Conservation (phyloP, 139 green algal genomes). For the Yamagishiella unicocca region DNA sequence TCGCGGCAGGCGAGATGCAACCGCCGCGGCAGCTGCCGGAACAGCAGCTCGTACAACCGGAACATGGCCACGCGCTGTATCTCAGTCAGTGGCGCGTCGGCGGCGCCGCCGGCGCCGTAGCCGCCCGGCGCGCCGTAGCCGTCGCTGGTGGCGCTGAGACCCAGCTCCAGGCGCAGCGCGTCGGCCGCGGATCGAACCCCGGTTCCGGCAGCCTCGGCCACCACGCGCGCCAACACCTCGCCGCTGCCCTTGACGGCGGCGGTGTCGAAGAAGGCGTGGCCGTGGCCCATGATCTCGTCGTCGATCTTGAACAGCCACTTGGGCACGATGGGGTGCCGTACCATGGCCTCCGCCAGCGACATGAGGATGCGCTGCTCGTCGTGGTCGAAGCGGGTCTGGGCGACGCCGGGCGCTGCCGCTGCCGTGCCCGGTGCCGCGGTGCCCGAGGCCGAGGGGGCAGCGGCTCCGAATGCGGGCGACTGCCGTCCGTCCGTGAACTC, state of each 20-base stretch:
- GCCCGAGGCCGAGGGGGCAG: background rate
- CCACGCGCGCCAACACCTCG: conserved; percentile 52
- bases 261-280: conserved; percentile 67
- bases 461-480: background rate
- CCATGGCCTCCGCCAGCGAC: conserved; percentile 50
- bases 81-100: conserved; percentile 45
- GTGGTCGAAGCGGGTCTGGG: conserved; percentile 27
- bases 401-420: background rate
- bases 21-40: conserved; percentile 52
- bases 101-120: background rate
- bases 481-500: background rate
- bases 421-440: background rate
- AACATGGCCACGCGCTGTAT: conserved; percentile 51
- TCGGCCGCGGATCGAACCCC: background rate
- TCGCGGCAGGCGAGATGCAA: conserved; percentile 42
- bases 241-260: conserved; percentile 46
- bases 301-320: conserved; percentile 78
- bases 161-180: conserved; percentile 30
- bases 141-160: background rate
- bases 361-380: conserved; percentile 54
- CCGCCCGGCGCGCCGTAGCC: conserved; percentile 11
- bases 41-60: conserved; percentile 58
- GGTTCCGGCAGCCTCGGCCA: background rate
- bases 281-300: conserved; percentile 62
- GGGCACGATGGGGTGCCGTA: conserved; percentile 49